Base-by-base conservation (phyloP, 1,284 basidiomycete genomes). In the Megacollybia platyphylla region DNA sequence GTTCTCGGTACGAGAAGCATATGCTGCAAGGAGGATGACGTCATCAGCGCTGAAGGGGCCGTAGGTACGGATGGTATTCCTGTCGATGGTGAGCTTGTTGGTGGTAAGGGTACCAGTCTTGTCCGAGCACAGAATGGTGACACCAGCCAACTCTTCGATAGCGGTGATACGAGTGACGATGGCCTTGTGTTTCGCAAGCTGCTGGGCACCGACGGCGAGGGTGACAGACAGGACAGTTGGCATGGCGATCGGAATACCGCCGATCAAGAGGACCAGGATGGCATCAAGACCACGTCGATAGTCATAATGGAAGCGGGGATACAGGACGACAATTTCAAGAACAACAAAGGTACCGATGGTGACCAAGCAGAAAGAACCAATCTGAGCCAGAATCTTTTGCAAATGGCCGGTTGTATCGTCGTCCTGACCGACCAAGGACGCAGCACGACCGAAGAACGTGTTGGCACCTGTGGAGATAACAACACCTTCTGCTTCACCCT, bases 181-280 rank as follows among this genome's bases (percentile, higher is more conserved):
- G 50, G 91, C 92, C 76, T 97, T 93, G 77, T 94, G 90, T 74
- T 93, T 94, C 57, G 92, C 92, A 53, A 97, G 83, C 62, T 97
- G 92, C 67, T 94, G 90, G 46, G 93, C 92, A 69, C 92, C 92
- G 60, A 97, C 92, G 49, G 92, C 93, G 59, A 97, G 87, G 30
- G 92, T 96, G 66, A 94, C 91, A 46, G 91, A 93, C 51, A 94
- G 66, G 53, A 97, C 92, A 52, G 90, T 94, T 54, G 92, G 92
- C 91, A 97, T 94, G 61, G 91, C 92, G 68, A 96, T 96, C 59
- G 93, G 93, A 58, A 97, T 96, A 76, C 92, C 92, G 75, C 92
- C 89, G 68, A 97, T 96, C 76, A 97, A 75, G 61, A 96, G 86
- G 54, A 96, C 90, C 40, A 96, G 78, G 67, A 96, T 92, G 73